A percentile compares a stretch with the other conserved stretches of the same genome.
phyloP scores from a whole-genome alignment of 106 monocot species.

The Platanthera guangdongensis region DNA sequence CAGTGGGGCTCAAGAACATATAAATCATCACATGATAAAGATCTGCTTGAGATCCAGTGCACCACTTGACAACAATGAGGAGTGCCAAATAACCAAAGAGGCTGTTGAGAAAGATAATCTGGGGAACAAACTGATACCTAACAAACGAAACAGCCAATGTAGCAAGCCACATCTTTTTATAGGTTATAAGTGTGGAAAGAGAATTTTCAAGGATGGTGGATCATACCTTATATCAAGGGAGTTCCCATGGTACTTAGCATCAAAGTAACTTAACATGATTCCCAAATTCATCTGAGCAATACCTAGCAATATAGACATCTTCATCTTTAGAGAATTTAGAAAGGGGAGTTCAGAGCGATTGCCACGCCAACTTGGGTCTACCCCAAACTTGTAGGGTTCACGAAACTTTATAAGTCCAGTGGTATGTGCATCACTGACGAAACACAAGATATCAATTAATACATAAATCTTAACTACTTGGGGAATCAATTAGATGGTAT shows the following conservation, averaged over 20 bases:
- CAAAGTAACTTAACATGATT: conserved; percentile 88
- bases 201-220: conserved; percentile 1
- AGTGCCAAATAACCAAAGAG: conserved; percentile 77
- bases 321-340: conserved; percentile 97
- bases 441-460: conserved; percentile 19
- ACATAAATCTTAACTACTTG: background rate
- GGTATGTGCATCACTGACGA: conserved; percentile 72
- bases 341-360: conserved; percentile 95
- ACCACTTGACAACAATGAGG: conserved; percentile 74
- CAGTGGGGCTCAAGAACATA: conserved; percentile 76
- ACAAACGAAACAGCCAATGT: conserved; percentile 8
- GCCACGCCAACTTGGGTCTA: conserved; percentile 98
- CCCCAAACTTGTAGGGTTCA: conserved; percentile 91
- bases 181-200: background rate
- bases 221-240: conserved; percentile 75
- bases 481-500: background rate
- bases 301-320: conserved; percentile 97
- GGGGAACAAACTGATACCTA: conserved; percentile 77
- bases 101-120: conserved; percentile 83
- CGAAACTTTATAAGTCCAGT: conserved; percentile 71
- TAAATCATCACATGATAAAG: conserved; percentile 89
- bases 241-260: conserved; percentile 77
- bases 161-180: conserved; percentile 5
- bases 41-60: conserved; percentile 77
- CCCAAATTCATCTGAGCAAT: conserved; percentile 94